Evolutionary conservation across 305 asterid genomes (phyloP).

Genomic region (Plantago rigida): DNA sequence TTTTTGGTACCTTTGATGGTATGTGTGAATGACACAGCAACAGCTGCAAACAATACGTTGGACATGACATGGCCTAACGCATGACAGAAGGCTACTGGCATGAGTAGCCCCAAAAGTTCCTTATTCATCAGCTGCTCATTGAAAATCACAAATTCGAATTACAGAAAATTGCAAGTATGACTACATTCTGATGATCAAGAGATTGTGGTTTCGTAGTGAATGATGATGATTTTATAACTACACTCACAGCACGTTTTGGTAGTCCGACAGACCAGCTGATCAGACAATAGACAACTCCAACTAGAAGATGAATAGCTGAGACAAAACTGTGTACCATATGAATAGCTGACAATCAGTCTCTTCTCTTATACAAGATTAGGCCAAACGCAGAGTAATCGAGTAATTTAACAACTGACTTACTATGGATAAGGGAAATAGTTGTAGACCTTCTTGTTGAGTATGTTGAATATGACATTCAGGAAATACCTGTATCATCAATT

Average conservation of each 20-base stretch:
- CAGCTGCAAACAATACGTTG: conserved; percentile 59
- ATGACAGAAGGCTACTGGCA: conserved; percentile 62
- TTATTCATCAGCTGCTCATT: conserved; percentile 44
- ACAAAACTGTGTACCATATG: conserved; percentile 39
- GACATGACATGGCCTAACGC: conserved; percentile 71
- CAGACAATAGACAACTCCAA: conserved; percentile 56
- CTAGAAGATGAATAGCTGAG: conserved; percentile 52
- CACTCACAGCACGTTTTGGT: conserved; percentile 60
- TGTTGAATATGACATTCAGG: conserved; percentile 61
- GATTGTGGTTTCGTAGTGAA: neutral
- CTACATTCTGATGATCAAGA: neutral
- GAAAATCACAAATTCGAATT: neutral
- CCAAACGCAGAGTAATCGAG: neutral
- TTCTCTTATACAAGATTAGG: neutral
- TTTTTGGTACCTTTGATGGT: conserved; percentile 41
- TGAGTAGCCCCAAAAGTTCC: conserved; percentile 45
- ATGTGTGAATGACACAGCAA: conserved; percentile 66
- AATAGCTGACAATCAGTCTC: too few relatives aligned
- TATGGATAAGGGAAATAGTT: conserved; percentile 63
- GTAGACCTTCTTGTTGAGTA: conserved; percentile 67
- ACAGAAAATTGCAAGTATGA: neutral
- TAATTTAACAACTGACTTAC: conserved; percentile 30
- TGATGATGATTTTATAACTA: neutral
- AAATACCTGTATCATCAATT: conserved; percentile 45
- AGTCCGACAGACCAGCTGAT: conserved; percentile 50